These are phyloP conservation scores for Sapria himalayana DNA, from an alignment of 345 rosid genomes.

Conservation along the genomic window DNA sequence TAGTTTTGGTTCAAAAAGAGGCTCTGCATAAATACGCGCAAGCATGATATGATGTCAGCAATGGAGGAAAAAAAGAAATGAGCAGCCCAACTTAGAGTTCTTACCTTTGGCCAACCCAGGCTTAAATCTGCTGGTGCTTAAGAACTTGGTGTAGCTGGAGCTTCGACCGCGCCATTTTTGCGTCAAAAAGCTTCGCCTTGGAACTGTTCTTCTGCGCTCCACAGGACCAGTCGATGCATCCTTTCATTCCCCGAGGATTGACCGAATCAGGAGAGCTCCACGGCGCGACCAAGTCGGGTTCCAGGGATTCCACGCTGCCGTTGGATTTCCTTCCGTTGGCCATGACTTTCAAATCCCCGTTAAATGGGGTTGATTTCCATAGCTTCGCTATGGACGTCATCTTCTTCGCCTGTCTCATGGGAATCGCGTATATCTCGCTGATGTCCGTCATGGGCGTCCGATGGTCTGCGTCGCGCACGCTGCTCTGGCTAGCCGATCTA, in stretches of 20 bases:
- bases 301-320: conserved; percentile 34
- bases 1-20: too few species aligned
- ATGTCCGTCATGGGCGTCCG: conserved; percentile 38
- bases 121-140: too few species aligned
- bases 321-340: conserved; percentile 56
- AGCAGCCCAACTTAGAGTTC: too few species aligned
- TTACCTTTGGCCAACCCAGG: too few species aligned
- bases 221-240: conserved; percentile 95
- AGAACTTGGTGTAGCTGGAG: conserved; percentile 74
- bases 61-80: too few species aligned
- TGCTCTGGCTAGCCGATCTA: conserved; percentile 26
- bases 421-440: conserved; percentile 39
- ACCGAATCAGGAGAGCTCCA: conserved; percentile 77
- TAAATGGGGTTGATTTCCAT: conserved; percentile 49
- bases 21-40: too few species aligned
- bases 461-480: conserved; percentile 26
- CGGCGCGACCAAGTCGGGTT: conserved; percentile 37
- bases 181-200: conserved; percentile 88
- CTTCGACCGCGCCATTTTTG: conserved; percentile 66
- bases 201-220: conserved; percentile 55
- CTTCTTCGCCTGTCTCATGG: conserved; percentile 32
- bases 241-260: conserved; percentile 71
- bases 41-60: too few species aligned
- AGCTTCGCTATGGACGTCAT: conserved; percentile 51
- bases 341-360: conserved; percentile 38